phyloP scores from a whole-genome alignment of 768 basidiomycete species.

The Melanogaster broomeanus region DNA sequence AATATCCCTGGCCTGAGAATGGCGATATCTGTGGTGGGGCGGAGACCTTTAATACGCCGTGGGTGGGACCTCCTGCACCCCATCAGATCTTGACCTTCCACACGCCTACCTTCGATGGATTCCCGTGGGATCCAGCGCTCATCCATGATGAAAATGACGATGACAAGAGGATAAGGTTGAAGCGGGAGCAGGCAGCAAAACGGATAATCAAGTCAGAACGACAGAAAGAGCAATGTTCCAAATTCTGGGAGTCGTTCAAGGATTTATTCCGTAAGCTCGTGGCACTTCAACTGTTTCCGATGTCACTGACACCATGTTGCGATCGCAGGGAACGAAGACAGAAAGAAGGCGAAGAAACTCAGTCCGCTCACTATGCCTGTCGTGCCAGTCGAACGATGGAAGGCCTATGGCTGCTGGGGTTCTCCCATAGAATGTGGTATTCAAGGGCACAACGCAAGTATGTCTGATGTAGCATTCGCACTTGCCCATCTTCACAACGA shows the following conservation, averaged over 20 bases:
- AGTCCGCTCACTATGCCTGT: constrained; percentile 4
- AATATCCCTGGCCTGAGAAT: neutral
- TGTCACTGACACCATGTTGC: neutral
- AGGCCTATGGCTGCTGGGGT: constrained; percentile 56
- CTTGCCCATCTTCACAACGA: neutral
- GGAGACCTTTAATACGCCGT: neutral
- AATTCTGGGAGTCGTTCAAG: constrained; percentile 7
- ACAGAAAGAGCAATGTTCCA: neutral
- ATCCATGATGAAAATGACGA: neutral
- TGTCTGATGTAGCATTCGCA: constrained; percentile 21
- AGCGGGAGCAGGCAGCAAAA: neutral
- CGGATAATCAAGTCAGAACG: neutral
- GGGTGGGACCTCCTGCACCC: neutral
- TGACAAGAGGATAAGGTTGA: constrained; percentile 5
- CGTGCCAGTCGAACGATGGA: constrained; percentile 45
- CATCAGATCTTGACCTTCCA: neutral
- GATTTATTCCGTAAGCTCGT: constrained; percentile 5
- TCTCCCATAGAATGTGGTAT: constrained; percentile 44
- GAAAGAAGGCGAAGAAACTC: neutral
- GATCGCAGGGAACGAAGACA: neutral
- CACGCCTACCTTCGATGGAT: neutral
- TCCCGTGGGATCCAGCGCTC: neutral
- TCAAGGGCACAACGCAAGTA: constrained; percentile 44
- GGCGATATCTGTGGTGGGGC: neutral
- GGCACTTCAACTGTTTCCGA: neutral